These are phyloP conservation scores for Prunus padus DNA, from an alignment of 306 rosid genomes.

Conservation along the genomic window DNA sequence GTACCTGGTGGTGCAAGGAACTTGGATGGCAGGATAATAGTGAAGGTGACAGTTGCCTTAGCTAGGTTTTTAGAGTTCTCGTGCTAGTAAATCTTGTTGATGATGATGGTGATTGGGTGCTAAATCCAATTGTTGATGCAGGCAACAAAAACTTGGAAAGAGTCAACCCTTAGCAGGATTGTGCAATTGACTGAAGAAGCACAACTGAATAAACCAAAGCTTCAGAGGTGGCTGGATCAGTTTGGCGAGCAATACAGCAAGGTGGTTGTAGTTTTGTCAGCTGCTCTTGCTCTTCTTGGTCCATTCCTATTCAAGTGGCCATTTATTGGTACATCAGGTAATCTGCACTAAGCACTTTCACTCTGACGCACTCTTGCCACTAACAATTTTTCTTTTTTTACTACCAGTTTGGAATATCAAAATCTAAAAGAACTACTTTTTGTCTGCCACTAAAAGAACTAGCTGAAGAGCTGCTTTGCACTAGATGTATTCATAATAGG, in stretches of 20 bases:
- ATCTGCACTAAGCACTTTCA: slow-evolving; percentile 23
- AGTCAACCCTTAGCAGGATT: slow-evolving; percentile 84
- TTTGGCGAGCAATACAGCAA: slow-evolving; percentile 95
- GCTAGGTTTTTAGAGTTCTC: neutral
- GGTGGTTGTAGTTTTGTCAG: slow-evolving; percentile 82
- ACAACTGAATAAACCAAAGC: slow-evolving; percentile 82
- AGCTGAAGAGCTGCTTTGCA: neutral
- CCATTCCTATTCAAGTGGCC: slow-evolving; percentile 97
- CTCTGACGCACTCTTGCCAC: neutral
- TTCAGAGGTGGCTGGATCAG: slow-evolving; percentile 97
- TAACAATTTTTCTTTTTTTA: neutral
- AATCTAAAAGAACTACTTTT: neutral
- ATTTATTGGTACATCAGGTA: slow-evolving; percentile 79
- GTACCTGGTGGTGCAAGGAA: slow-evolving; percentile 99
- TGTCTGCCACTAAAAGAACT: neutral
- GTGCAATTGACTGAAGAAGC: slow-evolving; percentile 99
- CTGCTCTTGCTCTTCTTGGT: slow-evolving; percentile 81
- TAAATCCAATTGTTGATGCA: slow-evolving; percentile 34
- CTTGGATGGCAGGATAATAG: slow-evolving; percentile 89
- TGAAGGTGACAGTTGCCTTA: slow-evolving; percentile 47
- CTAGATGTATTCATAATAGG: neutral
- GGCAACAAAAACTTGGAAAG: slow-evolving; percentile 89
- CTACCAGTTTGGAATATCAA: neutral
- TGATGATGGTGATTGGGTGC: neutral
- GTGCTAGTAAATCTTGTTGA: slow-evolving; percentile 26